phyloP scores from a whole-genome alignment of 768 basidiomycete species.

The Calvatia gigantea region DNA sequence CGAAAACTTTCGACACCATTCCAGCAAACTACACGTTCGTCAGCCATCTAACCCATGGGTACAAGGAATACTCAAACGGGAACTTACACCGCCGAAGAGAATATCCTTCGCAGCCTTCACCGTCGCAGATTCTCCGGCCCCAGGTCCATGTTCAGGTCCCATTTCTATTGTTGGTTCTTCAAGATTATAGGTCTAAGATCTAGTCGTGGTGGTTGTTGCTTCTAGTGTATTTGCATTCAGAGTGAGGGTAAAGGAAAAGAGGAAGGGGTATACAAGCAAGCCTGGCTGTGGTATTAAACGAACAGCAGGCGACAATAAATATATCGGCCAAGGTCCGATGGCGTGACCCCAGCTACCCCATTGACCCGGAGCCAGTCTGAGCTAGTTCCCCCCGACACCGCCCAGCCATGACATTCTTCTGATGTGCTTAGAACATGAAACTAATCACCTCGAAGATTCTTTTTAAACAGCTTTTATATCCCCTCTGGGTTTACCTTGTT shows the following conservation, averaged over 20 bases:
- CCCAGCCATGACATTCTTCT: not conserved
- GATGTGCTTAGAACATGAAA: no score
- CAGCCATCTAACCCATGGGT: not conserved
- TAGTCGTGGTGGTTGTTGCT: not conserved
- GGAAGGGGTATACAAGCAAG: not conserved
- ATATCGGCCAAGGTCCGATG: not conserved
- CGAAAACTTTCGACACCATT: slow-evolving; percentile 78
- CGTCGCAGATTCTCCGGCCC: not conserved
- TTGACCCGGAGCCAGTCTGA: not conserved
- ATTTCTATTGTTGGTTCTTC: not conserved
- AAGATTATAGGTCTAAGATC: not conserved
- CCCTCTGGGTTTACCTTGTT: no score
- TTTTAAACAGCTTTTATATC: no score
- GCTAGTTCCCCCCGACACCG: not conserved
- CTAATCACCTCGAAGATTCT: no score
- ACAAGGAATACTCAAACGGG: not conserved
- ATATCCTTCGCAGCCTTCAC: slow-evolving; percentile 42
- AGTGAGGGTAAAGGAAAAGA: not conserved
- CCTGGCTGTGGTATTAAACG: not conserved
- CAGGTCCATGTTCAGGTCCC: not conserved
- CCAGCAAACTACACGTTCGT: slow-evolving; percentile 61
- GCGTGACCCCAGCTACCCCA: not conserved
- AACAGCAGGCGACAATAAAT: not conserved
- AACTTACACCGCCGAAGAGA: slow-evolving; percentile 54
- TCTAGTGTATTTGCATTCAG: not conserved